Conservation (phyloP, 1,284 basidiomycete species). For the Rhodotorula mucilaginosa region DNA sequence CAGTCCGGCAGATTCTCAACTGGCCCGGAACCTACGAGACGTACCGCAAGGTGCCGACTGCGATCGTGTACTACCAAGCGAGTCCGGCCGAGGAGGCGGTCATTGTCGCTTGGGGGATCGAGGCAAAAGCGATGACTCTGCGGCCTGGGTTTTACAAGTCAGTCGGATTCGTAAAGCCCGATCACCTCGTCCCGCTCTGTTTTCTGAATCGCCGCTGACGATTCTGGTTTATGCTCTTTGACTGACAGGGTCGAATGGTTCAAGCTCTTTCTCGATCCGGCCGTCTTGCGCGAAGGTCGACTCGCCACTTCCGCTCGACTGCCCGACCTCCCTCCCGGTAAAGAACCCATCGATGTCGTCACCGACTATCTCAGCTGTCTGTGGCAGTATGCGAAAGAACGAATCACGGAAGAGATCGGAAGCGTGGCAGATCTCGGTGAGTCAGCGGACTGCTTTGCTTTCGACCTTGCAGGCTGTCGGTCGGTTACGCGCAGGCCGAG, state of each 20-base stretch:
- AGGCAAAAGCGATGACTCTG: slow-evolving; percentile 35
- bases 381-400: slow-evolving; percentile 78
- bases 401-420: slow-evolving; percentile 76
- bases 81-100: slow-evolving; percentile 18
- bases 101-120: slow-evolving; percentile 35
- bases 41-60: slow-evolving; percentile 31
- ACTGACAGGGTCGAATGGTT: slow-evolving; percentile 53
- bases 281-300: slow-evolving; percentile 64
- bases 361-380: slow-evolving; percentile 72
- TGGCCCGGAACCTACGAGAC: slow-evolving; percentile 38
- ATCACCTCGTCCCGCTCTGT: background rate
- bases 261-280: slow-evolving; percentile 74
- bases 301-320: slow-evolving; percentile 64
- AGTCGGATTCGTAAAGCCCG: background rate
- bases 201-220: background rate
- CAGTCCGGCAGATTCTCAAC: slow-evolving; percentile 67
- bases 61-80: slow-evolving; percentile 30
- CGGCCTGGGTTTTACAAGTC: slow-evolving; percentile 29
- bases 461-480: background rate
- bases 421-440: slow-evolving; percentile 73
- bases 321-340: slow-evolving; percentile 72
- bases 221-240: too few species aligned
- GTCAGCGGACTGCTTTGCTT: slow-evolving; percentile 34
- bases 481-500: background rate
- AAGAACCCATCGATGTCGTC: slow-evolving; percentile 69